Base-by-base conservation (phyloP, 345 rosid species). In the Eucalyptus guilfoylei region DNA sequence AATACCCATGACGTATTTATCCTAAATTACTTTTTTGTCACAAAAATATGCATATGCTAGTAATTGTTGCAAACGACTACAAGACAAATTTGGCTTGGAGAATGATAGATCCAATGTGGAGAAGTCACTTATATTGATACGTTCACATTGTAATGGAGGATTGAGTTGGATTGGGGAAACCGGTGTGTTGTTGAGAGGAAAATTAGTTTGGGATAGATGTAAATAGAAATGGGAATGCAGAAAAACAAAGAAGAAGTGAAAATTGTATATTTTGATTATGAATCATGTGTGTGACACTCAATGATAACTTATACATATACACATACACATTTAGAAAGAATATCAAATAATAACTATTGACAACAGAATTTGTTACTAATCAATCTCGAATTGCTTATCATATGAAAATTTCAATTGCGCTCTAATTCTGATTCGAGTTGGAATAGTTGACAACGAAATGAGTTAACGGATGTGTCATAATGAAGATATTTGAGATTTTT, bases 351-450 rank as follows among this genome's bases (percentile, higher is more conserved):
- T 23, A 55, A 24, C 4, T 55, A 55, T 55, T 2, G 28, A 54
- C 0, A 3, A 54, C 2, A 54, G 0, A 54, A 54, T 54, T 21
- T 12, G 11, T 8, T 23, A 55, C 12, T 55, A 23, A 9, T 55
- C 62, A 55, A 55, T 55, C 1, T 24, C 1, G 2, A 1, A 55
- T 55, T 55, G 0, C 14, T 55, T 10, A 55, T 23, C 30, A 24
- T 24, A 24, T 55, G 6, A 0, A 55, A 23, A 55, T 9, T 55
- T 23, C 0, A 0, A 55, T 10, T 55, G 62, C 9, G 6, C 28
- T 23, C 2, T 54, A 15, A 54, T 54, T 54, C 0, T 9, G 0
- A 55, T 54, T 19, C 0, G 0, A 55, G 13, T 6, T 0, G 0
- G 6, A 55, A 55, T 5, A 55, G 1, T 55, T 55, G 0, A 23